phyloP scores from a whole-genome alignment of 2,329 filamentous ascomycete genomes.

The Arthrobotrys conoides region DNA sequence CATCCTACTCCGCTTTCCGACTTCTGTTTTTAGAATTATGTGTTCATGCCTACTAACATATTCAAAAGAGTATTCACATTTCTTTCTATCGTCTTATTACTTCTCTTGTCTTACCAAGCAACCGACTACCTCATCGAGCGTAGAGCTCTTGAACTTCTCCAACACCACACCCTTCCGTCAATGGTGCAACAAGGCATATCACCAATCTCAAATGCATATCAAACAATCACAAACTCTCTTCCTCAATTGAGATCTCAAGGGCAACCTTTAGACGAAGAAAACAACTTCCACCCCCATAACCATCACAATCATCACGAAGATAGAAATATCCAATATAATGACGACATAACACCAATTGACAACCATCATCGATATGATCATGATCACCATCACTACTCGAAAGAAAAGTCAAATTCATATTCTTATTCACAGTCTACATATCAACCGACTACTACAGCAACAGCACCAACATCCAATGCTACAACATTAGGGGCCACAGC shows the following conservation, averaged over 20 bases:
- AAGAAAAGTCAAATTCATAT: slow-evolving; percentile 25
- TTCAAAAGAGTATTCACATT: slow-evolving; percentile 58
- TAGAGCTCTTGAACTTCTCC: slow-evolving; percentile 54
- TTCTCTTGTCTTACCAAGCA: slow-evolving; percentile 59
- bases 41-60: slow-evolving; percentile 15
- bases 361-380: slow-evolving; percentile 3
- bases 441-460: slow-evolving; percentile 9
- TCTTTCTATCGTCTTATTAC: slow-evolving; percentile 50
- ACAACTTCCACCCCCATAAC: slow-evolving; percentile 11
- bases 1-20: background rate
- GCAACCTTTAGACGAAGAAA: slow-evolving; percentile 47
- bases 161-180: slow-evolving; percentile 57
- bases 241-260: slow-evolving; percentile 22
- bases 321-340: slow-evolving; percentile 9
- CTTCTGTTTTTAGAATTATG: background rate
- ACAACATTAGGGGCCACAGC: slow-evolving; percentile 21
- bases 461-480: slow-evolving; percentile 18
- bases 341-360: slow-evolving; percentile 20
- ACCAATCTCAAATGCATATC: slow-evolving; percentile 55
- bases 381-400: slow-evolving; percentile 1
- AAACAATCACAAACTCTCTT: slow-evolving; percentile 51
- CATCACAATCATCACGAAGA: slow-evolving; percentile 13
- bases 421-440: slow-evolving; percentile 37
- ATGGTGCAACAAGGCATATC: slow-evolving; percentile 57
- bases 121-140: slow-evolving; percentile 60